These are phyloP conservation scores for Eutrema salsugineum DNA, from an alignment of 441 rosid species.

Conservation along the genomic window DNA sequence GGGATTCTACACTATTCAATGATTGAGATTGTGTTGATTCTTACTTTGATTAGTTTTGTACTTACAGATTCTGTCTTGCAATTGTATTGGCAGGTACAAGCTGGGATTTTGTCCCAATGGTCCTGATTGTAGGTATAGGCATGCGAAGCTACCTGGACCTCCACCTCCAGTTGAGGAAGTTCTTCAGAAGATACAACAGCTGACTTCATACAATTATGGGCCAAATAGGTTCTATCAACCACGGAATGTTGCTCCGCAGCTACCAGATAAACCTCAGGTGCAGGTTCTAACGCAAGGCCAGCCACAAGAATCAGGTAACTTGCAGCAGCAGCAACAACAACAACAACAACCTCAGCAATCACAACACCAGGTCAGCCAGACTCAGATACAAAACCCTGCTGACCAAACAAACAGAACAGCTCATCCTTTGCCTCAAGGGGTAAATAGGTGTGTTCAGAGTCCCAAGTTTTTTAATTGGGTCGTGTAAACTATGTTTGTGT, in stretches of 20 bases:
- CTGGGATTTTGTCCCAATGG: slow-evolving; percentile 99
- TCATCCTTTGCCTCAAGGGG: slow-evolving; percentile 91
- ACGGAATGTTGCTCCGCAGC: slow-evolving; percentile 54
- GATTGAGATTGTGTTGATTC: neutral
- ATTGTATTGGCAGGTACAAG: slow-evolving; percentile 72
- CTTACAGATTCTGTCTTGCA: neutral
- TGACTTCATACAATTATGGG: slow-evolving; percentile 64
- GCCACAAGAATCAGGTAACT: slow-evolving; percentile 58
- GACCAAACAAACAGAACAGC: slow-evolving; percentile 63
- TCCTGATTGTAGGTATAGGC: slow-evolving; percentile 93
- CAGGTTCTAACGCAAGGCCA: slow-evolving; percentile 60
- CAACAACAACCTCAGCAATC: slow-evolving; percentile 47
- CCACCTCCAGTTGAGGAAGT: slow-evolving; percentile 97
- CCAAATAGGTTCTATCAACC: slow-evolving; percentile 78
- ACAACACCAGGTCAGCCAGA: slow-evolving; percentile 61
- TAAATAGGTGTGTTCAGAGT: slow-evolving; percentile 99
- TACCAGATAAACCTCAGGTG: slow-evolving; percentile 60
- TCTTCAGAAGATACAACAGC: slow-evolving; percentile 91
- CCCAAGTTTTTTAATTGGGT: slow-evolving; percentile 70
- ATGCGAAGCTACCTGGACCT: slow-evolving; percentile 91
- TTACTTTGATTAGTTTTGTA: neutral
- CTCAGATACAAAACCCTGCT: slow-evolving; percentile 59
- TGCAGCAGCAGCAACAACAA: slow-evolving; percentile 34
- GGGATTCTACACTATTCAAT: neutral
- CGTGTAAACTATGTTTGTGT: slow-evolving; percentile 46